phyloP scores from a whole-genome alignment of 345 rosid species.

The Eucalyptus victrix region DNA sequence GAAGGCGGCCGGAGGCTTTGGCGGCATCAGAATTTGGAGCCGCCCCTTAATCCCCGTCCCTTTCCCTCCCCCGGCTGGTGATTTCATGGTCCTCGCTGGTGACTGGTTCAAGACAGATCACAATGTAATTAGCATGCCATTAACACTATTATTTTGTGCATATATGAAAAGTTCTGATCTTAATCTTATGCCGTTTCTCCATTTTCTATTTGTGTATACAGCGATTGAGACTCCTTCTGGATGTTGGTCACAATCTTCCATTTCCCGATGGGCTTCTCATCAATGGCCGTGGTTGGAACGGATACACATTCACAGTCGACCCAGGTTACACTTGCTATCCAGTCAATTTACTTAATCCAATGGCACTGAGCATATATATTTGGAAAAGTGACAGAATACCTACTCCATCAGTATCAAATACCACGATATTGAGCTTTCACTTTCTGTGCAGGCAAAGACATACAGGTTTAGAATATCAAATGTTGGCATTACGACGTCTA shows the following conservation, averaged over 20 bases:
- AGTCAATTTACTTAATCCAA: background rate
- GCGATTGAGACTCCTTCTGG: slow-evolving; percentile 29
- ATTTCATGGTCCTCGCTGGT: slow-evolving; percentile 63
- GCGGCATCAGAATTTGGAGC: slow-evolving; percentile 76
- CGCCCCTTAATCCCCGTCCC: slow-evolving; percentile 87
- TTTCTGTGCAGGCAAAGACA: slow-evolving; percentile 48
- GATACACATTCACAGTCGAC: slow-evolving; percentile 62
- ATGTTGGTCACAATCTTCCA: slow-evolving; percentile 54
- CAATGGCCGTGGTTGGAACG: slow-evolving; percentile 86
- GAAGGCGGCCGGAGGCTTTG: slow-evolving; percentile 91
- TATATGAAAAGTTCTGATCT: background rate
- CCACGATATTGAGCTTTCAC: background rate
- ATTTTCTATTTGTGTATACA: background rate
- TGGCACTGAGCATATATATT: background rate
- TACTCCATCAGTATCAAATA: background rate
- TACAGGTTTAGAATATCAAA: slow-evolving; percentile 86
- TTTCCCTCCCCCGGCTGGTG: slow-evolving; percentile 59
- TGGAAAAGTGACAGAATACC: background rate
- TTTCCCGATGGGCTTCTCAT: slow-evolving; percentile 79
- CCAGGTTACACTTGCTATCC: slow-evolving; percentile 20
- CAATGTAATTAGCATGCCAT: slow-evolving; percentile 22
- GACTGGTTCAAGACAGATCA: slow-evolving; percentile 85
- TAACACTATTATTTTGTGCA: background rate
- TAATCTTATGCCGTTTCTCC: background rate
- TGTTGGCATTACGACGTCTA: slow-evolving; percentile 57